Evolutionary conservation across 805 yeast species (phyloP).

Genomic region (Yamadazyma kitorensis): DNA sequence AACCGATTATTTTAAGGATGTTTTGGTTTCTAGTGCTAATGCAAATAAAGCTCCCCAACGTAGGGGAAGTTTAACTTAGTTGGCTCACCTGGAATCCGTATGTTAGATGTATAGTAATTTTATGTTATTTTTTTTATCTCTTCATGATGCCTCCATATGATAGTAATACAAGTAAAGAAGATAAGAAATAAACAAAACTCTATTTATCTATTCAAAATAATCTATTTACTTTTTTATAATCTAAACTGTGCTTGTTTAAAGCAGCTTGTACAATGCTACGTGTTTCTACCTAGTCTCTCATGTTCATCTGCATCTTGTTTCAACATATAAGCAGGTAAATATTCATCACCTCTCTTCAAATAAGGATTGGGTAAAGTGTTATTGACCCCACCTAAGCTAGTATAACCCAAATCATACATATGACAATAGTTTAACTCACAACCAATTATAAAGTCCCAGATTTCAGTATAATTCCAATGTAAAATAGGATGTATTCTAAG

Average conservation of each 20-base stretch:
- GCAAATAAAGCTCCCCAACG: constrained; percentile 20
- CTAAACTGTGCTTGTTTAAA: not conserved
- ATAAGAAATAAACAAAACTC: no score
- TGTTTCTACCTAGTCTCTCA: constrained; percentile 38
- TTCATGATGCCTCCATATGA: not conserved
- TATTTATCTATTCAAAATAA: no score
- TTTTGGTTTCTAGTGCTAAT: constrained; percentile 22
- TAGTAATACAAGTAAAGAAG: not conserved
- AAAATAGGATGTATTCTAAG: constrained; percentile 82
- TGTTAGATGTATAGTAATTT: no score
- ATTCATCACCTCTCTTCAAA: constrained; percentile 25
- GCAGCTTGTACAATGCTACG: constrained; percentile 1
- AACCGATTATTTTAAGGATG: constrained; percentile 31
- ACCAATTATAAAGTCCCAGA: constrained; percentile 78
- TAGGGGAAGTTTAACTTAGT: constrained; percentile 4
- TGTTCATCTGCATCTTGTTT: constrained; percentile 61
- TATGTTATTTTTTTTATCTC: no score
- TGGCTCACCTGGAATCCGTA: no score
- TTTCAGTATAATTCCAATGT: constrained; percentile 79
- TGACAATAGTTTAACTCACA: constrained; percentile 65
- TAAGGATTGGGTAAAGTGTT: constrained; percentile 74
- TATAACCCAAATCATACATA: constrained; percentile 80
- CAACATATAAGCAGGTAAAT: constrained; percentile 56
- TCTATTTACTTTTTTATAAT: not conserved
- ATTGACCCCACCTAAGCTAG: constrained; percentile 80